Percentiles rank a stretch among this genome's conserved stretches.
Evolutionary conservation across 208 protist species (phyloP).

Genomic region (Crithidia mellificae): DNA sequence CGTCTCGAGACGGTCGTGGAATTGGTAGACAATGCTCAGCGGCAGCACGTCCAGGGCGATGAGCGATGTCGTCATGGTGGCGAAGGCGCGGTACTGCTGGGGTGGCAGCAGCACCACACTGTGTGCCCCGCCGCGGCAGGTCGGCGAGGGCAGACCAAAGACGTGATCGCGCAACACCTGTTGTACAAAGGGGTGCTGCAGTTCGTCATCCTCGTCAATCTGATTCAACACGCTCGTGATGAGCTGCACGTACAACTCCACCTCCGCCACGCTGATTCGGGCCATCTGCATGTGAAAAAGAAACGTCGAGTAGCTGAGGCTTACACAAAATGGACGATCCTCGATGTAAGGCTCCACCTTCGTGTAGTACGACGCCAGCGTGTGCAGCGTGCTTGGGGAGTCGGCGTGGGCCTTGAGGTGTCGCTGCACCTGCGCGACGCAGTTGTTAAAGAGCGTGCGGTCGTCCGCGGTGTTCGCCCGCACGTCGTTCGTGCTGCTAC

Average conservation of each 20-base stretch:
- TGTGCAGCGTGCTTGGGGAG: conserved; percentile 80
- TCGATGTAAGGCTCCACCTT: conserved; percentile 72
- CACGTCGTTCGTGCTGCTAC: too few relatives aligned
- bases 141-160: conserved; percentile 84
- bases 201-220: conserved; percentile 59
- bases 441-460: conserved; percentile 70
- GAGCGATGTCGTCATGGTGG: conserved; percentile 62
- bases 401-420: conserved; percentile 71
- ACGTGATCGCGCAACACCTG: conserved; percentile 83
- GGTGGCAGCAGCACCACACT: conserved; percentile 80
- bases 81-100: conserved; percentile 85
- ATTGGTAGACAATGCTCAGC: conserved; percentile 79
- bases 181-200: conserved; percentile 81
- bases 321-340: conserved; percentile 84
- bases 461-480: conserved; percentile 40
- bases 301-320: conserved; percentile 87
- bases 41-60: conserved; percentile 62
- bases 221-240: conserved; percentile 66
- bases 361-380: conserved; percentile 89
- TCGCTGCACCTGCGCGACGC: conserved; percentile 81
- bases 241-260: conserved; percentile 87
- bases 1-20: conserved; percentile 74
- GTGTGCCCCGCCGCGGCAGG: conserved; percentile 72
- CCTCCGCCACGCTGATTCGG: conserved; percentile 75
- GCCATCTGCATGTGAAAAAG: conserved; percentile 92